Conservation (phyloP, 352 stramenopile species). For the Phytophthora nicotianae region DNA sequence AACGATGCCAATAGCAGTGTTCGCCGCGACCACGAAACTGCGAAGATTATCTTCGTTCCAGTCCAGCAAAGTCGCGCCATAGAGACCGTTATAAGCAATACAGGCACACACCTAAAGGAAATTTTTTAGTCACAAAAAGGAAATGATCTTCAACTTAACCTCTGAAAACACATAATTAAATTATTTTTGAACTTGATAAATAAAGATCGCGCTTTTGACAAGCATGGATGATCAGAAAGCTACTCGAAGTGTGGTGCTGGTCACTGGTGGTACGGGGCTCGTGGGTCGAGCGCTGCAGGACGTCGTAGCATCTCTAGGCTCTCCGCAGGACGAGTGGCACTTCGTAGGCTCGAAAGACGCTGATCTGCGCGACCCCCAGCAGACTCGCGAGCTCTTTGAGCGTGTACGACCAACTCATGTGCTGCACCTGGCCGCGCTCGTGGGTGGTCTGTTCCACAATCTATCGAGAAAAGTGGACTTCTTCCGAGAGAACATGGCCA, state of each 20-base stretch:
- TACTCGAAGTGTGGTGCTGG: conserved; percentile 77
- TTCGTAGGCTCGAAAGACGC: conserved; percentile 95
- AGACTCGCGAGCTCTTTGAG: conserved; percentile 93
- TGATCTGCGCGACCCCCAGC: conserved; percentile 87
- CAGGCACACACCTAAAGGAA: neutral
- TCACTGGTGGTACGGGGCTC: conserved; percentile 96
- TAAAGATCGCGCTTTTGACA: conserved; percentile 10
- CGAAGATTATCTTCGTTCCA: too few species aligned
- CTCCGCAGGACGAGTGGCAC: conserved; percentile 86
- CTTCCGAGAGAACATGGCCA: conserved; percentile 98
- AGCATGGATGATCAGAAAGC: conserved; percentile 2
- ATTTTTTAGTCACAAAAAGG: too few species aligned
- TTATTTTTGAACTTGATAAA: neutral
- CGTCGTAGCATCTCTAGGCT: conserved; percentile 36
- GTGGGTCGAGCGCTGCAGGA: conserved; percentile 87
- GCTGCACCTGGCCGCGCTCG: conserved; percentile 97
- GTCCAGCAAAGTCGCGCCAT: neutral
- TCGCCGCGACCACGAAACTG: too few species aligned
- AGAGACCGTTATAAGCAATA: too few species aligned
- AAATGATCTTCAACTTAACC: neutral
- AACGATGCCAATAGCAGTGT: too few species aligned
- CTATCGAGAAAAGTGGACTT: conserved; percentile 96
- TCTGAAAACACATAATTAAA: conserved; percentile 1
- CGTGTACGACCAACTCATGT: conserved; percentile 95
- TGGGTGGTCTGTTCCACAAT: conserved; percentile 90